Evolutionary conservation across 768 basidiomycete species (phyloP), one percentile per base, ranked within the genome.

Genomic region (Naganishia vishniacii): DNA sequence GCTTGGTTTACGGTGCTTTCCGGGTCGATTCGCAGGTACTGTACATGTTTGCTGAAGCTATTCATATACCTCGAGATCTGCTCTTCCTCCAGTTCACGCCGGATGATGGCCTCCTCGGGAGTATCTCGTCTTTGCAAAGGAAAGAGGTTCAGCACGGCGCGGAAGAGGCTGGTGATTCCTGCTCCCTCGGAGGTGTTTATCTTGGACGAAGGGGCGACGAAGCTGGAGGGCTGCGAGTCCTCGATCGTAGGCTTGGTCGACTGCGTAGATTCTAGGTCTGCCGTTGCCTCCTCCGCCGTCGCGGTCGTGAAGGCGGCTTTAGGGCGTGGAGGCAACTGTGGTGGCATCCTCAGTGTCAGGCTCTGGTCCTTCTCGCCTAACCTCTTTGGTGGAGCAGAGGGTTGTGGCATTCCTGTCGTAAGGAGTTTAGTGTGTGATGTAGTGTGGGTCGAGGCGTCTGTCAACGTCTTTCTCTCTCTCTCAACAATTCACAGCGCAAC

Each of bases 1-100:
- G 5, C 51, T 7, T n/a, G 31, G 3, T 20, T 32, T 25, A 8
- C 47, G 23, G 5, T n/a, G 31, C 48, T 51, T 2, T n/a, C 28
- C 48, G 16, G 32, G 18, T 56, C 53, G 18, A 56, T 56, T 26
- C 53, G 34, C 32, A 56, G 23, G 15, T 56, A 56, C 34, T 56
- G 53, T 20, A 56, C 53, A 56, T 56, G 53, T 16, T 26, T 20
- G 15, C 53, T 56, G 26, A 56, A 56, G 26, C 53, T 56, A n/a
- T 34, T 34, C 53, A 56, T 56, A 56, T 56, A 56, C 34, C 53
- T 3, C 15, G 53, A n/a, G 16, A 56, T 56, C 37, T 56, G 53
- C 18, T 56, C 53, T 20, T 56, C 53, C 18, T 56, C 53, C 13
- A 56, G 20, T 26, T 56, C 34, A 25, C 31, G 32, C 3, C 53